Evolutionary conservation across 345 rosid genomes (phyloP), one percentile per base, ranked within the genome.

Genomic region (Salix caprea): DNA sequence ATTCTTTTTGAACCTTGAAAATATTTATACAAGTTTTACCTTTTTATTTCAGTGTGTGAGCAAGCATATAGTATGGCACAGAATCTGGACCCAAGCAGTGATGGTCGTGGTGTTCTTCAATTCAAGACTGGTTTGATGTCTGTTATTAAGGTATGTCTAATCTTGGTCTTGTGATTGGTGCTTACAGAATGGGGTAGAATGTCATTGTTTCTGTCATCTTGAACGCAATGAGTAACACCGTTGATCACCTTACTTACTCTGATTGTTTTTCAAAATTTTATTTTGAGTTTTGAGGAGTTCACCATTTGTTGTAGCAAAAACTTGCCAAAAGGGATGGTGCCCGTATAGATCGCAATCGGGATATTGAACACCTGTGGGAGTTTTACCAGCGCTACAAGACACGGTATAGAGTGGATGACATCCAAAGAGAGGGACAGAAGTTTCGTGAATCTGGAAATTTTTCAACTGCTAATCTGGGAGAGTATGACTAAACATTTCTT

Each of bases 51-150:
- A 96, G 98, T 96, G 37, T 96, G 97, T 80, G 99, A 96, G 89
- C 97, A 96, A 88, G 99, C 99, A 42, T 96, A 91, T 87, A 78
- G 85, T 65, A 89, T 96, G 94, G 97, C 99, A 15, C 99, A 96
- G 81, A 86, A 91, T 78, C 86, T 96, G 89, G 98, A 96, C 76
- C 99, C 98, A 52, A 91, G 87, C 78, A 93, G 98, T 76, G 95
- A 91, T 23, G 97, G 99, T 52, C 91, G 99, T 78, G 98, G 99
- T 82, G 99, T 96, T 78, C 96, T 96, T 77, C 99, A 96, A 78
- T 96, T 96, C 86, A 96, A 96, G 89, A 93, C 99, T 86, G 99
- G 99, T 75, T 87, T 96, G 89, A 87, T 83, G 95, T 96, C 97
- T 39, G 85, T 96, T 30, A 96, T 96, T 78, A 87, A 92, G 99